Conservation (phyloP, 2,329 filamentous ascomycete species). For the Cladophialophora bantiana region DNA sequence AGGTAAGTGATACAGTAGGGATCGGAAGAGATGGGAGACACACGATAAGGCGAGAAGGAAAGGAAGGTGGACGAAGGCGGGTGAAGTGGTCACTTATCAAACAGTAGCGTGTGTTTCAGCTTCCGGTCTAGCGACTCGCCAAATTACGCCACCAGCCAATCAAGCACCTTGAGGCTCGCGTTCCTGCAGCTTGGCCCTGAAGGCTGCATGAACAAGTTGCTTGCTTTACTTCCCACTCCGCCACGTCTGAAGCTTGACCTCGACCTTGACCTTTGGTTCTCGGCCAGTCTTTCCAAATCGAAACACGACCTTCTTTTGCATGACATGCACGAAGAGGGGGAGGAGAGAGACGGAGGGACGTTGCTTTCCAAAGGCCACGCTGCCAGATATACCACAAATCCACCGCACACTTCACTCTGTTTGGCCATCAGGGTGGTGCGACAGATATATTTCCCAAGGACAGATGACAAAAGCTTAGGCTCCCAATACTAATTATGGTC, state of each 20-base stretch:
- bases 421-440: slow-evolving; percentile 20
- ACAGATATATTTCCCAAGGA: slow-evolving; percentile 13
- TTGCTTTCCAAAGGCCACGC: not conserved
- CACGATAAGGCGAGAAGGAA: slow-evolving; percentile 19
- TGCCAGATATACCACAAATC: slow-evolving; percentile 2
- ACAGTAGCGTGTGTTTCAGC: slow-evolving; percentile 39
- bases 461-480: slow-evolving; percentile 6
- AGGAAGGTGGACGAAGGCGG: not conserved
- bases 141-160: slow-evolving; percentile 15
- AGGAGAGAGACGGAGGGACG: not conserved
- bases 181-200: slow-evolving; percentile 14
- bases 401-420: not conserved
- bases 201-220: slow-evolving; percentile 7
- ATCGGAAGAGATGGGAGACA: slow-evolving; percentile 15
- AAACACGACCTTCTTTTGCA: slow-evolving; percentile 20
- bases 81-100: slow-evolving; percentile 28
- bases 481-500: not conserved
- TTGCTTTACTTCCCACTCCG: not conserved
- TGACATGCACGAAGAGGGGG: not conserved
- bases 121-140: slow-evolving; percentile 26
- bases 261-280: not conserved
- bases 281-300: slow-evolving; percentile 18
- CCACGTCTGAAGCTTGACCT: too few species aligned
- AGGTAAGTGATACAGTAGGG: slow-evolving; percentile 1
- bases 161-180: slow-evolving; percentile 15